Evolutionary conservation across 371 early-diverging fungal genomes (phyloP), one percentile per base, ranked within the genome.

Genomic region (Apophysomyces variabilis): DNA sequence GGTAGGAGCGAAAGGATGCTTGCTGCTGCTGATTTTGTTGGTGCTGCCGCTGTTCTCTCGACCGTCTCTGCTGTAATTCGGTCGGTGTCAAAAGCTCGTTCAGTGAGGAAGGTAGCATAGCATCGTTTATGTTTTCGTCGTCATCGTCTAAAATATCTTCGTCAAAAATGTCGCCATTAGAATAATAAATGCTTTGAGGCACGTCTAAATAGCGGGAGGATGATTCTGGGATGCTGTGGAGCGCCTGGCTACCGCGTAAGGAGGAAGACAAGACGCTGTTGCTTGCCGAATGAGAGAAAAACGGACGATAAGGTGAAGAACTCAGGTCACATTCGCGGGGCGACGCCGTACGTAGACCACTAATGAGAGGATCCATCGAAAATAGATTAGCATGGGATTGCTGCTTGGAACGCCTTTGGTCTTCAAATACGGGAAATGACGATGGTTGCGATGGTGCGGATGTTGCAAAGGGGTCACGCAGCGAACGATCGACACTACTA

Each of bases 71-170:
- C 47, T 79, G 80, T 11, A 80, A 74, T 61, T 84, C 84, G 7
- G 66, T 77, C 2, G 82, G 81, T 9, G 84, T 85, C 67, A 85
- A 69, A 7, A 85, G 63, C 38, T 85, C 86, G 50, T 79, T 84
- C 13, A 85, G 65, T 4, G 86, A 85, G 0, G 86, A 77, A 0
- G 86, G 86, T 5, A 85, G 59, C 69, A 82, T 79, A 13, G 77
- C 82, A 63, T 82, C 78, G 46, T 72, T 72, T 21, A 75, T 43
- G 57, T 78, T 82, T 12, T 76, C 68, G 0, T 69, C 64, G 54
- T 65, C 38, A 8, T 54, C 61, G 16, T 74, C 65, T 21, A 50
- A 11, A 21, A 21, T 50, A n/a, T 56, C 59, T 32, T 44, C 56
- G 21, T 68, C 65, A 9, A 61, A 65, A 50, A 35, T 64, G n/a